phyloP scores from a whole-genome alignment of 805 yeast genomes.

The Helenozyma rhizophorensis region DNA sequence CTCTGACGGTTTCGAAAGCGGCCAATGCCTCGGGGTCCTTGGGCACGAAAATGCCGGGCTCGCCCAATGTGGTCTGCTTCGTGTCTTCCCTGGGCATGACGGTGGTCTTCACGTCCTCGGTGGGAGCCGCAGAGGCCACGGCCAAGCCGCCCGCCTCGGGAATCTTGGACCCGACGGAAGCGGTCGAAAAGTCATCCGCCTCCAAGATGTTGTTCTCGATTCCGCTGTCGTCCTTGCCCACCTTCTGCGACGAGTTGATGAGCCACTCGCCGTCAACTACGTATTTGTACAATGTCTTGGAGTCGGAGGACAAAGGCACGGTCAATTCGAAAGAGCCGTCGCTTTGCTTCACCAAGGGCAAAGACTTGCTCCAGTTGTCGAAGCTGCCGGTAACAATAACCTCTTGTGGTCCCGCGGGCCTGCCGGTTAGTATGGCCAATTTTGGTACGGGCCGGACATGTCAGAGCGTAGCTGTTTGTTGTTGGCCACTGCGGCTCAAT shows the following conservation, averaged over 20 bases:
- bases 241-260: slow-evolving; percentile 33
- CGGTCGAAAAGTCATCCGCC: slow-evolving; percentile 26
- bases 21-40: slow-evolving; percentile 56
- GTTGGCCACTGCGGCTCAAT: too few species aligned
- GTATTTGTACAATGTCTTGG: slow-evolving; percentile 50
- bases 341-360: slow-evolving; percentile 55
- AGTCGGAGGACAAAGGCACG: slow-evolving; percentile 48
- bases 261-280: slow-evolving; percentile 71
- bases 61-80: slow-evolving; percentile 48
- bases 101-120: slow-evolving; percentile 25
- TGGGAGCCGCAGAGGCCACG: slow-evolving; percentile 1
- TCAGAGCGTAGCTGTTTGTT: too few species aligned
- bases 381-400: slow-evolving; percentile 61
- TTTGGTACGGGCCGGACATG: too few species aligned
- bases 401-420: slow-evolving; percentile 44
- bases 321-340: slow-evolving; percentile 59
- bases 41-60: slow-evolving; percentile 73
- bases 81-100: slow-evolving; percentile 46
- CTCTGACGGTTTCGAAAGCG: slow-evolving; percentile 57
- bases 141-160: slow-evolving; percentile 17
- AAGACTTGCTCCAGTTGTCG: slow-evolving; percentile 52
- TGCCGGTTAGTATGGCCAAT: slow-evolving; percentile 25
- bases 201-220: slow-evolving; percentile 49
- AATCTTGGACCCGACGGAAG: slow-evolving; percentile 9
- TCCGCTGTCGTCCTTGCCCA: slow-evolving; percentile 47